Evolutionary conservation across 208 protist genomes (phyloP).

Genomic region (Acanthamoeba royreba): DNA sequence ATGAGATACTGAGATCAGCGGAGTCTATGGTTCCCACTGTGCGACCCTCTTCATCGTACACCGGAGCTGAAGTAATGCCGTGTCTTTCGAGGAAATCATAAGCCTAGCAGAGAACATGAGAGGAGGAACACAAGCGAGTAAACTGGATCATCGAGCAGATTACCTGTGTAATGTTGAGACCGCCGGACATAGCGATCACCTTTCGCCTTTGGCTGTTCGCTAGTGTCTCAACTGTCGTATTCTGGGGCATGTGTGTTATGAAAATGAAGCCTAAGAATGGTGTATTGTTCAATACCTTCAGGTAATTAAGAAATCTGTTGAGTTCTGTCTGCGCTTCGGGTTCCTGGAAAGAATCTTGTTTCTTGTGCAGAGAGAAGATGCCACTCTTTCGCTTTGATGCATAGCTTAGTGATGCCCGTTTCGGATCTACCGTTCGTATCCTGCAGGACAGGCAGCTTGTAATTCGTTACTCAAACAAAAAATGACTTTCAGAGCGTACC

Average conservation of each 20-base stretch:
- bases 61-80: not conserved
- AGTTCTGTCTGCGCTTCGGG: not conserved
- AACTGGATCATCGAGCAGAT: too few relatives aligned
- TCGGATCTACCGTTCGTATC: too few relatives aligned
- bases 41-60: constrained; percentile 39
- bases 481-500: not conserved
- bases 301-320: not conserved
- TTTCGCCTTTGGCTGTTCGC: constrained; percentile 16
- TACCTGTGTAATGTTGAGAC: constrained; percentile 15
- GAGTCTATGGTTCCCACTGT: constrained; percentile 2
- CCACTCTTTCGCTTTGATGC: not conserved
- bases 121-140: too few relatives aligned
- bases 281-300: not conserved
- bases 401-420: too few relatives aligned
- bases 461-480: not conserved
- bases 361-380: not conserved
- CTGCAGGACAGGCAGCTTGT: too few relatives aligned
- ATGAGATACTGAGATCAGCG: not conserved
- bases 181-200: constrained; percentile 24
- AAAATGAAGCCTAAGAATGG: too few relatives aligned
- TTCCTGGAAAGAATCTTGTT: not conserved
- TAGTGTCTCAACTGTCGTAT: not conserved
- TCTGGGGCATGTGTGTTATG: too few relatives aligned
- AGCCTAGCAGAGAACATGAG: too few relatives aligned
- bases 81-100: constrained; percentile 25